Evolutionary conservation across 257 asterid genomes (phyloP).

Genomic region (Petrea volubilis): DNA sequence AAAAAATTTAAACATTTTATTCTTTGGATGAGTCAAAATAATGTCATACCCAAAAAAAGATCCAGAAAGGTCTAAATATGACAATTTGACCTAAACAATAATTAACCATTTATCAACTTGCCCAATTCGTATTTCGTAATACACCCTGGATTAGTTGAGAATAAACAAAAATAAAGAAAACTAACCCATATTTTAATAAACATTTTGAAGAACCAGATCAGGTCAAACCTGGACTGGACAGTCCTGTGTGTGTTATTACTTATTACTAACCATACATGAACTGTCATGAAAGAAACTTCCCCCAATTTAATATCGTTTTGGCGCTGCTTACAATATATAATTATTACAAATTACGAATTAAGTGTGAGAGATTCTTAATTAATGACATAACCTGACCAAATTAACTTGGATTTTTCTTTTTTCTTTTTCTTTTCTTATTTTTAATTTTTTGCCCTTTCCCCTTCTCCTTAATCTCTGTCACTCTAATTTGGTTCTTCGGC

Average conservation of each 20-base stretch:
- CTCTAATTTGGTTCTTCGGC: too few species aligned
- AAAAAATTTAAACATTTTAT: too few species aligned
- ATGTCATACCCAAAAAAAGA: neutral
- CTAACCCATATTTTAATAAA: neutral
- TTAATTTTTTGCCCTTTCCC: neutral
- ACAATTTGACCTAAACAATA: neutral
- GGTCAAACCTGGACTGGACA: conserved; percentile 26
- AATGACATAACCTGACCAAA: conserved; percentile 40
- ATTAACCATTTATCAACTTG: conserved; percentile 15
- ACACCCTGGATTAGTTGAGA: conserved; percentile 2
- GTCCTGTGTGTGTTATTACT: neutral
- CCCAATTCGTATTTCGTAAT: neutral
- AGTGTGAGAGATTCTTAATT: conserved; percentile 25
- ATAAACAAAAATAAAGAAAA: neutral
- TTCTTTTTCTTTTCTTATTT: conserved; percentile 12
- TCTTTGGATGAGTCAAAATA: neutral
- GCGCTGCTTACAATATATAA: conserved; percentile 6
- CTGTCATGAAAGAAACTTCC: conserved; percentile 27
- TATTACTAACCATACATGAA: neutral
- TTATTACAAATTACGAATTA: neutral
- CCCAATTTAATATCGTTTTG: conserved; percentile 6
- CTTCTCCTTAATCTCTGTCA: too few species aligned
- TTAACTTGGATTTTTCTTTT: conserved; percentile 25
- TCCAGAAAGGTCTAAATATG: neutral
- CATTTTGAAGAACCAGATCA: conserved; percentile 15